Evolutionary conservation across 192 early-diverging fungal species (phyloP).

Genomic region (Rhizophlyctis rosea): DNA sequence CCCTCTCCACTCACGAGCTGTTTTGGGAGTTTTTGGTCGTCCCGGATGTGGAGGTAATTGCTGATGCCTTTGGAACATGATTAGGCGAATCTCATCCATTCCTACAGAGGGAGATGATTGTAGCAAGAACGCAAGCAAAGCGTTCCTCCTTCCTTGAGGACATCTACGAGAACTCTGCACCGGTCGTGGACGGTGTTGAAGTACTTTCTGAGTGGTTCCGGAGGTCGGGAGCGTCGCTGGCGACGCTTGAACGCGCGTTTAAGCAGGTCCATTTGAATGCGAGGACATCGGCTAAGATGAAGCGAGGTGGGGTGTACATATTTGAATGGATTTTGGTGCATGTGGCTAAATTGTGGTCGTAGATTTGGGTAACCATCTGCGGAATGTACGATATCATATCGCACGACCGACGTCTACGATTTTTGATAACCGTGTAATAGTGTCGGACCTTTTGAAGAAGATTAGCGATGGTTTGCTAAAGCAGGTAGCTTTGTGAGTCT

Average conservation of each 20-base stretch:
- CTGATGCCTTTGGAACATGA: not conserved
- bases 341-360: not conserved
- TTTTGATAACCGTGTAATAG: not conserved
- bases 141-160: constrained; percentile 17
- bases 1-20: constrained; percentile 20
- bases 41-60: constrained; percentile 19
- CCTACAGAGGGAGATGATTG: constrained; percentile 12
- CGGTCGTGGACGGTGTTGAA: constrained; percentile 13
- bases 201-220: not conserved
- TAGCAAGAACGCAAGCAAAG: constrained; percentile 9
- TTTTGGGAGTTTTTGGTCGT: constrained; percentile 25
- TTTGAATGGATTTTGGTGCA: not conserved
- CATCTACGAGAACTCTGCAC: constrained; percentile 15
- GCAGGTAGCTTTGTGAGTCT: constrained; percentile 6
- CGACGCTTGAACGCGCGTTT: not conserved
- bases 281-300: not conserved
- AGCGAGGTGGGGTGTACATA: not conserved
- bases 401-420: not conserved
- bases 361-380: constrained; percentile 1
- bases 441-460: not conserved
- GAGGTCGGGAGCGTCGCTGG: not conserved
- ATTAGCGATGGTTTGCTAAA: constrained; percentile 4
- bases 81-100: not conserved
- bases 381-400: constrained; percentile 13
- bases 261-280: not conserved